phyloP scores from a whole-genome alignment of 805 yeast species.

The Cyberlindnera lachancei region DNA sequence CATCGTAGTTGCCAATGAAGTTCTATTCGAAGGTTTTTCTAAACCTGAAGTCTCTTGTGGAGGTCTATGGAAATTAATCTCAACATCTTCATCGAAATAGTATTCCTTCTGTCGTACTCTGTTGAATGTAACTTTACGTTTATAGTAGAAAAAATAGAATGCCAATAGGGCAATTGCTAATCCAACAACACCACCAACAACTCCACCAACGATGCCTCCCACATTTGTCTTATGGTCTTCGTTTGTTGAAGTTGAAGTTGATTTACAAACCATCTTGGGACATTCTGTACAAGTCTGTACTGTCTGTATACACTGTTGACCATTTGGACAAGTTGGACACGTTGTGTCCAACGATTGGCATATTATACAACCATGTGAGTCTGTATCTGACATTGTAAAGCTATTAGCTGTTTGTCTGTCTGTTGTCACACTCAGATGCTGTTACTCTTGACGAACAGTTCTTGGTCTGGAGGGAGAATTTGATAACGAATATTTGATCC shows the following conservation, averaged over 20 bases:
- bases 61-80: slow-evolving; percentile 21
- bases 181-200: slow-evolving; percentile 52
- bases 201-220: slow-evolving; percentile 70
- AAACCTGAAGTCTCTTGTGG: slow-evolving; percentile 22
- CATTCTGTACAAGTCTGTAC: slow-evolving; percentile 52
- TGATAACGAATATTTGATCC: no score
- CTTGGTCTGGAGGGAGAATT: no score
- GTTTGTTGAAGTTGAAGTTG: slow-evolving; percentile 11
- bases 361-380: slow-evolving; percentile 31
- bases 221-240: slow-evolving; percentile 20
- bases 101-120: slow-evolving; percentile 24
- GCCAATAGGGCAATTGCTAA: slow-evolving; percentile 34
- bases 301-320: slow-evolving; percentile 48
- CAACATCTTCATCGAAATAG: slow-evolving; percentile 23
- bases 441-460: no score
- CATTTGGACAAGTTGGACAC: slow-evolving; percentile 49
- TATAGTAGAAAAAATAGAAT: slow-evolving; percentile 37
- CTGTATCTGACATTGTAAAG: no score
- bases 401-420: no score
- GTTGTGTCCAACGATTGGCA: slow-evolving; percentile 30
- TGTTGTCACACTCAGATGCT: no score
- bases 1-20: slow-evolving; percentile 49
- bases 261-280: slow-evolving; percentile 45
- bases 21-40: slow-evolving; percentile 22
- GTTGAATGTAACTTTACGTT: slow-evolving; percentile 24